Evolutionary conservation across 2,329 filamentous ascomycete species (phyloP).

Genomic region (Trichoderma sp.): DNA sequence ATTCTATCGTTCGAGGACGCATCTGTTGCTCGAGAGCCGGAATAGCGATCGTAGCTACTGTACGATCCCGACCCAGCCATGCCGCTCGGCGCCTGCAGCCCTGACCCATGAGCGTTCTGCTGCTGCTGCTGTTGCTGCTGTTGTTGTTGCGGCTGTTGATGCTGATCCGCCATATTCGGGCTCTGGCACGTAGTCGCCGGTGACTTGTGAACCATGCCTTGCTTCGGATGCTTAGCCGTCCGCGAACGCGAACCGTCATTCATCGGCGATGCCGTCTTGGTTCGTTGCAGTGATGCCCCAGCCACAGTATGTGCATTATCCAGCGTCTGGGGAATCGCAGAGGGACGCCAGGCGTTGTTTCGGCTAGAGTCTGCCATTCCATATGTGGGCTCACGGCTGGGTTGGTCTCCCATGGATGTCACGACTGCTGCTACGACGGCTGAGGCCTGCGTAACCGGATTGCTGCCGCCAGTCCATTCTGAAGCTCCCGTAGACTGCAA

Average conservation of each 20-base stretch:
- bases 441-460: slow-evolving; percentile 21
- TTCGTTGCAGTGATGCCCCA: slow-evolving; percentile 35
- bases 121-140: slow-evolving; percentile 2
- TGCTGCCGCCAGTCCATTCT: slow-evolving; percentile 15
- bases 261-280: slow-evolving; percentile 40
- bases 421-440: slow-evolving; percentile 13
- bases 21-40: slow-evolving; percentile 24
- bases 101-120: background rate
- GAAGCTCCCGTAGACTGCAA: slow-evolving; percentile 4
- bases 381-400: slow-evolving; percentile 9
- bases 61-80: slow-evolving; percentile 29
- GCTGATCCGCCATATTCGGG: slow-evolving; percentile 15
- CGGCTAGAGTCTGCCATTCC: background rate
- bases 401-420: slow-evolving; percentile 17
- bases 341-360: slow-evolving; percentile 13
- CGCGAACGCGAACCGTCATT: slow-evolving; percentile 38
- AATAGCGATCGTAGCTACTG: slow-evolving; percentile 32
- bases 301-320: slow-evolving; percentile 32
- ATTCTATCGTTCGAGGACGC: slow-evolving; percentile 30
- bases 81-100: background rate
- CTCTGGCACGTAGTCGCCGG: slow-evolving; percentile 15
- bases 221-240: slow-evolving; percentile 40
- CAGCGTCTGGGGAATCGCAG: slow-evolving; percentile 29
- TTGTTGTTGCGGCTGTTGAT: background rate
- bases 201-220: slow-evolving; percentile 36